phyloP scores from a whole-genome alignment of 139 green algal genomes.

The Micractinium sp. region DNA sequence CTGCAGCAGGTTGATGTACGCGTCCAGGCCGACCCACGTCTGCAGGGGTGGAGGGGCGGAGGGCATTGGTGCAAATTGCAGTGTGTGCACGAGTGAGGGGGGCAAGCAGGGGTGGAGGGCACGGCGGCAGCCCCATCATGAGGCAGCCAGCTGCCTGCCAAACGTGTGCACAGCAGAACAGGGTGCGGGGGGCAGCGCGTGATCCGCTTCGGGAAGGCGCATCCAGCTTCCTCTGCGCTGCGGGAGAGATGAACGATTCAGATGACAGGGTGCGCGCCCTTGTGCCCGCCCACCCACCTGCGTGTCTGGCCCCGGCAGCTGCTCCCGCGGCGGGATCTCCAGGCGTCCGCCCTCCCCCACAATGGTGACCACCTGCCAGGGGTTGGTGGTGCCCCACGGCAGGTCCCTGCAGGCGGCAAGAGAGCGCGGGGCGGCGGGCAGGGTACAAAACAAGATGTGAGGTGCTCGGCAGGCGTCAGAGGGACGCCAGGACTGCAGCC shows the following conservation, averaged over 20 bases:
- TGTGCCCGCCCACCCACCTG: background rate
- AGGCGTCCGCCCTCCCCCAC: conserved; percentile 69
- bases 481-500: background rate
- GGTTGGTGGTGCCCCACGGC: conserved; percentile 66
- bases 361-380: conserved; percentile 70
- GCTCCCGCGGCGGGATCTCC: conserved; percentile 54
- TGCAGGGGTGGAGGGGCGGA: background rate
- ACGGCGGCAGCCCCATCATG: no score
- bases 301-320: conserved; percentile 56
- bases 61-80: background rate
- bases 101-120: background rate
- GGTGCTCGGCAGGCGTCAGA: background rate
- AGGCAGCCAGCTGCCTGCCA: background rate
- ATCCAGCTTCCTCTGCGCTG: no score
- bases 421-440: background rate
- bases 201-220: no score
- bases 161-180: no score
- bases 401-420: conserved; percentile 61
- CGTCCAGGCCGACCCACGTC: conserved; percentile 49
- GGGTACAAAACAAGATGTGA: no score
- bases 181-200: no score
- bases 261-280: background rate
- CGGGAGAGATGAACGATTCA: no score
- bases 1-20: conserved; percentile 71
- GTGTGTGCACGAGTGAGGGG: background rate